A percentile compares a stretch with the other conserved stretches of the same genome.
Evolutionary conservation across 805 yeast genomes (phyloP).

Genomic region (Saccharomycopsis sp.): DNA sequence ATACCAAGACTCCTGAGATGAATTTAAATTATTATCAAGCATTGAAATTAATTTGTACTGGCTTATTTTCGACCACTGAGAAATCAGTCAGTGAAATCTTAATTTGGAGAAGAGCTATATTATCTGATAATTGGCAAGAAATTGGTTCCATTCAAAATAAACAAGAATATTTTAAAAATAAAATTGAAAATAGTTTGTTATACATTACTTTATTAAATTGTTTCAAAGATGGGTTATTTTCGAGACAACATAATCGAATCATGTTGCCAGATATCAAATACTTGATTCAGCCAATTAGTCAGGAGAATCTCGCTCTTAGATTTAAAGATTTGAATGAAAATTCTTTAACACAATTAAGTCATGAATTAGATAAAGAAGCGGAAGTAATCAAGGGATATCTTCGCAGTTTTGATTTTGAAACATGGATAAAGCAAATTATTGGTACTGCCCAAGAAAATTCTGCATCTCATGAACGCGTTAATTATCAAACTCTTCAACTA

Average conservation of each 20-base stretch:
- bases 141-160: conserved; percentile 30
- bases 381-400: conserved; percentile 24
- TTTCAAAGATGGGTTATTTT: conserved; percentile 31
- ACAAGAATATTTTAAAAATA: conserved; percentile 34
- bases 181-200: conserved; percentile 36
- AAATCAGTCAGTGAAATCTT: conserved; percentile 32
- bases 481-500: conserved; percentile 31
- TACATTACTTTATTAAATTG: conserved; percentile 37
- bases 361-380: conserved; percentile 24
- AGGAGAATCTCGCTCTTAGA: conserved; percentile 22
- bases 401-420: conserved; percentile 23
- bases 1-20: conserved; percentile 28
- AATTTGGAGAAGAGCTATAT: conserved; percentile 56
- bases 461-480: conserved; percentile 30
- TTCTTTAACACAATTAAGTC: conserved; percentile 20
- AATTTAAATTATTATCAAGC: conserved; percentile 37
- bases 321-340: conserved; percentile 24
- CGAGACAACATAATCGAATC: conserved; percentile 20
- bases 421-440: conserved; percentile 29
- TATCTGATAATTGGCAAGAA: conserved; percentile 45
- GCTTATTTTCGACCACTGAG: conserved; percentile 24
- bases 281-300: conserved; percentile 19
- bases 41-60: conserved; percentile 42
- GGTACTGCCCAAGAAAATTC: conserved; percentile 33
- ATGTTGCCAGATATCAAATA: conserved; percentile 28